Evolutionary conservation across 352 stramenopile species (phyloP), one percentile per base, ranked within the genome.

Genomic region (Phytopythium cucurbitacearum): DNA sequence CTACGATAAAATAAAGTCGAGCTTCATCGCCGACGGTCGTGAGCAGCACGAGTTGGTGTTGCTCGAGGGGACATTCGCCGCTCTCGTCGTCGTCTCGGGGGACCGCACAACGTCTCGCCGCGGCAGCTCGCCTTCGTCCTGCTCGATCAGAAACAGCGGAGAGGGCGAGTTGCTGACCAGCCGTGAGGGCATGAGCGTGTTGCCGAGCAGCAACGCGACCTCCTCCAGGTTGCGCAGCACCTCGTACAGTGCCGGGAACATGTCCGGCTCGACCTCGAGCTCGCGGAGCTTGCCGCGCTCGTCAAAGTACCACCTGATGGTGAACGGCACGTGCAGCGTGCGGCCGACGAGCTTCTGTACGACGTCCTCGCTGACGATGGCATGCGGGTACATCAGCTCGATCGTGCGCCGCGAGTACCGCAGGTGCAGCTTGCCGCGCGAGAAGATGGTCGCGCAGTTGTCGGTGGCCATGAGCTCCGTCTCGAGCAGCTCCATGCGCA

Each of bases 361-460:
- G 32, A 86, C 64, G 6, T 67, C 41, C 42, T 73, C 64, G 32
- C 83, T 39, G 49, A 47, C 41, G 4, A 62, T 16, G 3, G 63
- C 51, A 34, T 81, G 60, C 13, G 74, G 74, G 47, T 73, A 88
- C 16, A 88, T 48, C n/a, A 53, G 57, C 45, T 80, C 57, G 42
- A 86, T 71, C 5, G 72, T 79, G 8, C 54, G 51, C n/a, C 66
- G 67, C 3, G 67, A 72, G 53, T 85, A 83, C 2, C 65, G 68
- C 51, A 82, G 48, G 38, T 78, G 60, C 51, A 83, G 40, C 9
- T 57, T 61, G 6, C 73, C 77, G 9, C 51, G 41, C 4, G 63
- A 61, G 1, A 67, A 33, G 5, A 78, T 53, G 21, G 67, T 64
- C 0, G 66, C 51, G 39, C 52, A 61, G 28, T 53, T 40, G 33